Evolutionary conservation across 2,329 filamentous ascomycete species (phyloP).

Genomic region (Aquanectria penicillioides): DNA sequence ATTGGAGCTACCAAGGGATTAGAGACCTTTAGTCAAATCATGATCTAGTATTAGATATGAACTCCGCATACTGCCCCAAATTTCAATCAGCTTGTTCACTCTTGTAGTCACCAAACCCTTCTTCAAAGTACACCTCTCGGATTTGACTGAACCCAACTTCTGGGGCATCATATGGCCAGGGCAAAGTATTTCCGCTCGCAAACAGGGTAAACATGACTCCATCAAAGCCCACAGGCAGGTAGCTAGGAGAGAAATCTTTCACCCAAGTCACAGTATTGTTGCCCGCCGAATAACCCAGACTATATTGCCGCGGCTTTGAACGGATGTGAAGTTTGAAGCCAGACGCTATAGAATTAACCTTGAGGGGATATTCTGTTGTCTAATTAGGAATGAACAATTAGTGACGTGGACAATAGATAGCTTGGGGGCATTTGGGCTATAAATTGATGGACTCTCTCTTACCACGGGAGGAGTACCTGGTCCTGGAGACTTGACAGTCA

Average conservation of each 20-base stretch:
- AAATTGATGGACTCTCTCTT: neutral
- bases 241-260: conserved; percentile 23
- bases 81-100: neutral
- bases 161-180: conserved; percentile 34
- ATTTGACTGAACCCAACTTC: conserved; percentile 35
- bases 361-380: conserved; percentile 17
- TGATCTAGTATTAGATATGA: neutral
- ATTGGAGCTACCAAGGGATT: no score
- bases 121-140: conserved; percentile 33
- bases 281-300: conserved; percentile 34
- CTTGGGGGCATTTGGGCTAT: neutral
- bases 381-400: neutral
- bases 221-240: conserved; percentile 30
- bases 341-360: conserved; percentile 12
- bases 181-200: conserved; percentile 33
- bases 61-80: no score
- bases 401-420: neutral
- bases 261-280: conserved; percentile 23
- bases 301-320: conserved; percentile 33
- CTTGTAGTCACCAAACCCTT: conserved; percentile 26
- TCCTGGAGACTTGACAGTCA: conserved; percentile 12
- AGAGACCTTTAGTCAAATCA: neutral
- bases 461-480: conserved; percentile 25
- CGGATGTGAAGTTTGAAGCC: conserved; percentile 34
- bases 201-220: conserved; percentile 38